Percentiles rank a stretch among this genome's conserved stretches.
phyloP scores from a whole-genome alignment of 306 rosid species.

The Clitoria ternatea region DNA sequence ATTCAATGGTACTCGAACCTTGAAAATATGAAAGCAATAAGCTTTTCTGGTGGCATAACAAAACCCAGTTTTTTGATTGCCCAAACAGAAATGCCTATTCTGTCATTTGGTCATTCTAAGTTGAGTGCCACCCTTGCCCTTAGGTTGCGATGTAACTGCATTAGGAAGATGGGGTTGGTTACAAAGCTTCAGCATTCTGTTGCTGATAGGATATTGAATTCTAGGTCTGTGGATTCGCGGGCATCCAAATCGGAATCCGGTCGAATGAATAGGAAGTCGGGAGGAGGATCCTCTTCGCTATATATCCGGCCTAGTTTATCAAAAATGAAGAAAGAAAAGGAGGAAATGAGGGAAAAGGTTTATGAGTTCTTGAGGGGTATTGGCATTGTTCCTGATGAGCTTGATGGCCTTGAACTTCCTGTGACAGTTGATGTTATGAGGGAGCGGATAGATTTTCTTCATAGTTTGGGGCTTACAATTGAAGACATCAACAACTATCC shows the following conservation, averaged over 20 bases:
- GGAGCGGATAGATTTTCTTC: constrained; percentile 93
- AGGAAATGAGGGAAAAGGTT: constrained; percentile 54
- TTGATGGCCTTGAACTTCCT: constrained; percentile 97
- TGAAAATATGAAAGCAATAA: constrained; percentile 44
- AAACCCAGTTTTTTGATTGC: constrained; percentile 54
- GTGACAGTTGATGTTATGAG: constrained; percentile 89
- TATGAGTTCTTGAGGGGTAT: constrained; percentile 68
- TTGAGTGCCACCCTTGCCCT: constrained; percentile 40
- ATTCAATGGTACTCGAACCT: constrained; percentile 23
- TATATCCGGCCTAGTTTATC: constrained; percentile 79
- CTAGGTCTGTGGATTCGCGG: constrained; percentile 36
- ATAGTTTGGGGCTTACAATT: constrained; percentile 69
- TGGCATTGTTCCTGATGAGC: constrained; percentile 94
- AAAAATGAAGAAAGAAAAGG: constrained; percentile 68
- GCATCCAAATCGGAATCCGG: constrained; percentile 24
- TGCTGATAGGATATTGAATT: constrained; percentile 37
- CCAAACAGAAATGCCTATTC: constrained; percentile 53
- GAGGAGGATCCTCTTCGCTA: constrained; percentile 52
- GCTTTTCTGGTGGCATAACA: constrained; percentile 47
- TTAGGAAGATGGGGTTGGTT: constrained; percentile 48
- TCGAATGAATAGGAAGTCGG: constrained; percentile 36
- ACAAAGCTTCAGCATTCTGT: constrained; percentile 50
- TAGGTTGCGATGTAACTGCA: constrained; percentile 30
- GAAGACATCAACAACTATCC: constrained; percentile 92
- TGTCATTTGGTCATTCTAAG: constrained; percentile 44